Conservation (phyloP, 2,329 filamentous ascomycete genomes). For the Colletotrichum caudatum region DNA sequence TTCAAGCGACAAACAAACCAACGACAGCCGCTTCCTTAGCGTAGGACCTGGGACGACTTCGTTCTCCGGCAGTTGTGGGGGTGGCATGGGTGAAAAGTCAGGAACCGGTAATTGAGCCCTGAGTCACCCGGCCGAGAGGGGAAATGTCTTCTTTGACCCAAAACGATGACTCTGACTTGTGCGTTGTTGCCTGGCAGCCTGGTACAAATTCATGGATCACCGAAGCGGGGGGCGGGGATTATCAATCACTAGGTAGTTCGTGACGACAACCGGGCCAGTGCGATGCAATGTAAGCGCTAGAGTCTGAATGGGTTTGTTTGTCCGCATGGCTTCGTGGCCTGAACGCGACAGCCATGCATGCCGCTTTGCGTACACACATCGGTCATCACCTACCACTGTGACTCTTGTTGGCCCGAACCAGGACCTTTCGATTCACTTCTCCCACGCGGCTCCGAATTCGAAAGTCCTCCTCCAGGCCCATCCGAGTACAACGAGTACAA, state of each 20-base stretch:
- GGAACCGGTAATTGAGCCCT: background rate
- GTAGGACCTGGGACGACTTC: background rate
- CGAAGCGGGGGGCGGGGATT: background rate
- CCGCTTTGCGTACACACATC: background rate
- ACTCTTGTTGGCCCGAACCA: background rate
- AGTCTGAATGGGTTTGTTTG: background rate
- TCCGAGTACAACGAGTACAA: background rate
- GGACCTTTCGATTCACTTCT: background rate
- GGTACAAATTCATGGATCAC: background rate
- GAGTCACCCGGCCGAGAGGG: background rate
- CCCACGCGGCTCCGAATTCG: background rate
- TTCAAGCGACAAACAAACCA: background rate
- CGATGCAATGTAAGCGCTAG: background rate
- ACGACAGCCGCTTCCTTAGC: background rate
- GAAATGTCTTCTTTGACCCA: background rate
- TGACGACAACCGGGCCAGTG: background rate
- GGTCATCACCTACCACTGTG: background rate
- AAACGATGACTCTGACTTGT: background rate
- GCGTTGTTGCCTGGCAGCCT: background rate
- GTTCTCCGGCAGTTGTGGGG: background rate
- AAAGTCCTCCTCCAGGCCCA: background rate
- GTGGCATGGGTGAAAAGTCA: background rate
- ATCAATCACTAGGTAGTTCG: background rate
- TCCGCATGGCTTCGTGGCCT: conserved; percentile 3
- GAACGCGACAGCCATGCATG: background rate